These are phyloP conservation scores for Scleromitrula shiraiana DNA, from an alignment of 2,329 filamentous ascomycete species.

Conservation along the genomic window DNA sequence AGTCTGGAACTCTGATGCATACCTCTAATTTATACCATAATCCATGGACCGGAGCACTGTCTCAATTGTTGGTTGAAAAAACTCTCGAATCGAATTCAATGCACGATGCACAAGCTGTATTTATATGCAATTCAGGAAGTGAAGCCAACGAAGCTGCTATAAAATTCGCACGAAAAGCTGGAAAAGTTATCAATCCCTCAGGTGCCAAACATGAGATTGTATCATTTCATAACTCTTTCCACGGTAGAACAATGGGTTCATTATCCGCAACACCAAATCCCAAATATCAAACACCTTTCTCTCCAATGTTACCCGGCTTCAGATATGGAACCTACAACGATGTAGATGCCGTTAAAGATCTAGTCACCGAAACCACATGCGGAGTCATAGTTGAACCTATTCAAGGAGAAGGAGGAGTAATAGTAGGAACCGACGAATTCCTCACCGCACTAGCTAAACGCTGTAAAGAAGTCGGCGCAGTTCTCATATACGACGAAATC, in stretches of 20 bases:
- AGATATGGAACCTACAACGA: constrained; percentile 82
- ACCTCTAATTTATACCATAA: constrained; percentile 97
- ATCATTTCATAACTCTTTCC: constrained; percentile 87
- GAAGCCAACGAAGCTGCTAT: constrained; percentile 98
- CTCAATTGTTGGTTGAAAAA: constrained; percentile 73
- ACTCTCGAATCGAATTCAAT: constrained; percentile 75
- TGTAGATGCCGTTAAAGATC: constrained; percentile 56
- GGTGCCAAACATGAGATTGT: constrained; percentile 76
- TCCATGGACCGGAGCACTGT: constrained; percentile 85
- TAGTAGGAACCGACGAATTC: constrained; percentile 76
- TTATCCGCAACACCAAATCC: constrained; percentile 95
- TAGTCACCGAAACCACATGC: constrained; percentile 81
- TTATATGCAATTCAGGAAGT: constrained; percentile 92
- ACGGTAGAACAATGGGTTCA: constrained; percentile 91
- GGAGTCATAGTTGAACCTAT: constrained; percentile 96
- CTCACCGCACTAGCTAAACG: constrained; percentile 73
- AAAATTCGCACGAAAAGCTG: constrained; percentile 91
- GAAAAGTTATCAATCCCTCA: constrained; percentile 64
- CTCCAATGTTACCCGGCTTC: constrained; percentile 93
- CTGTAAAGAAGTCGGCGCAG: constrained; percentile 78
- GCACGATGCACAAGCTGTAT: constrained; percentile 70
- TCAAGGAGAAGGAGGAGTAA: constrained; percentile 91
- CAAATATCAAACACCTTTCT: constrained; percentile 93
- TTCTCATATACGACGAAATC: constrained; percentile 94
- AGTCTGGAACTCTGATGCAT: constrained; percentile 73